A percentile compares a stretch with the other conserved stretches of the same genome.
phyloP scores from a whole-genome alignment of 2,329 filamentous ascomycete genomes.

The Aspergillus sp. region DNA sequence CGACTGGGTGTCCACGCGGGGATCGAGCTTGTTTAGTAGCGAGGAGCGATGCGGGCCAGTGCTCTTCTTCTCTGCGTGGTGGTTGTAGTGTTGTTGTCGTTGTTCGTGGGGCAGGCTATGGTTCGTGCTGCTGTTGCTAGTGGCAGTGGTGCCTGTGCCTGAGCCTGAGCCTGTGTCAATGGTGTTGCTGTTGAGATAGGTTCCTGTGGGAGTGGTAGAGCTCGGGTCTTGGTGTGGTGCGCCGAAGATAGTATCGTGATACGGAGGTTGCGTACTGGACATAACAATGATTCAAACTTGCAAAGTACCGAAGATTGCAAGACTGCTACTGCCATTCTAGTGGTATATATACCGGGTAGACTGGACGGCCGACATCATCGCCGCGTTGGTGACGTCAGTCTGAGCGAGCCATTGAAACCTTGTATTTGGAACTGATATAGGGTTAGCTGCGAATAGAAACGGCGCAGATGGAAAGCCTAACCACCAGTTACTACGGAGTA shows the following conservation, averaged over 20 bases:
- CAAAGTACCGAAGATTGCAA: no score
- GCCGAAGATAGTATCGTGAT: constrained; percentile 9
- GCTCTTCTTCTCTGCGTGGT: constrained; percentile 1
- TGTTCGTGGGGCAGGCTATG: constrained; percentile 33
- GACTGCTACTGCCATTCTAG: no score
- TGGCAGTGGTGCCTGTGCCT: background rate
- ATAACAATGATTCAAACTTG: constrained; percentile 2
- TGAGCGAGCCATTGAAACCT: no score
- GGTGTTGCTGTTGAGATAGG: constrained; percentile 1
- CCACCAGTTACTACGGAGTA: no score
- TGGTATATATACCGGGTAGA: no score
- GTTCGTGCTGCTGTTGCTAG: constrained; percentile 9
- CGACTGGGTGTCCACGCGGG: constrained; percentile 15
- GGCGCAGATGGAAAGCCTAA: no score
- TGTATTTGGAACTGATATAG: no score
- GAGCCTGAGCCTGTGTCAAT: no score
- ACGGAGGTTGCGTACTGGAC: constrained; percentile 10
- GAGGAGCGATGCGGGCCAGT: constrained; percentile 14
- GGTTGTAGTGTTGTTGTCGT: constrained; percentile 26
- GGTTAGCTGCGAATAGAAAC: no score
- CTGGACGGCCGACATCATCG: no score
- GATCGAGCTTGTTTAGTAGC: constrained; percentile 20
- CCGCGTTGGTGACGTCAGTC: no score
- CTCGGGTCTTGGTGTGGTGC: constrained; percentile 6
- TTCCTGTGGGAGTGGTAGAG: constrained; percentile 6